phyloP scores from a whole-genome alignment of 108 stramenopile genomes.

The Conticribra guillardii region DNA sequence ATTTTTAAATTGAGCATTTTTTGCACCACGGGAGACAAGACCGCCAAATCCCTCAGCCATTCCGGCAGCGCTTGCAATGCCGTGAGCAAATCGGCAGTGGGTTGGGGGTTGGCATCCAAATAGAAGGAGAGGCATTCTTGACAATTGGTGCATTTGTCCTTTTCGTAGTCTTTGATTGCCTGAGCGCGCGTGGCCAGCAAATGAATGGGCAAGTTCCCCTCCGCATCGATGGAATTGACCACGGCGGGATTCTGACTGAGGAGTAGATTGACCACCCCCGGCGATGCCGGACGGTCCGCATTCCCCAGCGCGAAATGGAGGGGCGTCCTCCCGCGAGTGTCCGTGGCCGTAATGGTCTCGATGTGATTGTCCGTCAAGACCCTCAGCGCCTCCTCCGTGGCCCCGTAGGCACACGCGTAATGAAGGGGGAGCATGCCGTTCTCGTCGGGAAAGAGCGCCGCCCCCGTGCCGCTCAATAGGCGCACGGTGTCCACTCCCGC shows the following conservation, averaged over 20 bases:
- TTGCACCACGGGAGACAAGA: conserved; percentile 66
- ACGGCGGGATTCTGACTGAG: conserved; percentile 56
- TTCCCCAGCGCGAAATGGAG: conserved; percentile 84
- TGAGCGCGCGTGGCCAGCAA: conserved; percentile 66
- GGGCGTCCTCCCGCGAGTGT: conserved; percentile 64
- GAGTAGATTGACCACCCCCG: conserved; percentile 66
- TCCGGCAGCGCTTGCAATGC: conserved; percentile 72
- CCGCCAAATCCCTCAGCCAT: conserved; percentile 67
- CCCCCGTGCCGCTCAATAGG: conserved; percentile 62
- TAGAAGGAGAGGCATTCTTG: conserved; percentile 68
- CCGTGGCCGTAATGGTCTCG: conserved; percentile 57
- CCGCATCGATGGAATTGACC: conserved; percentile 56
- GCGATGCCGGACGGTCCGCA: conserved; percentile 67
- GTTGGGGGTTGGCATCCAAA: conserved; percentile 64
- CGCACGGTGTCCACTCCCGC: conserved; percentile 52
- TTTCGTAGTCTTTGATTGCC: conserved; percentile 45
- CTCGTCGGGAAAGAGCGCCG: conserved; percentile 67
- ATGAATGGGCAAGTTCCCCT: conserved; percentile 61
- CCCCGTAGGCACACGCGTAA: conserved; percentile 88
- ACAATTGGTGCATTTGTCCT: conserved; percentile 45
- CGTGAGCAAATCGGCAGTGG: conserved; percentile 79
- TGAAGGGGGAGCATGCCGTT: conserved; percentile 86
- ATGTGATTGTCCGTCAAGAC: conserved; percentile 64
- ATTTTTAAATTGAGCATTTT: conserved; percentile 74
- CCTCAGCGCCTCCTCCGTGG: conserved; percentile 65